Base-by-base conservation (phyloP, 208 protist species). In the Crithidia sp. region DNA sequence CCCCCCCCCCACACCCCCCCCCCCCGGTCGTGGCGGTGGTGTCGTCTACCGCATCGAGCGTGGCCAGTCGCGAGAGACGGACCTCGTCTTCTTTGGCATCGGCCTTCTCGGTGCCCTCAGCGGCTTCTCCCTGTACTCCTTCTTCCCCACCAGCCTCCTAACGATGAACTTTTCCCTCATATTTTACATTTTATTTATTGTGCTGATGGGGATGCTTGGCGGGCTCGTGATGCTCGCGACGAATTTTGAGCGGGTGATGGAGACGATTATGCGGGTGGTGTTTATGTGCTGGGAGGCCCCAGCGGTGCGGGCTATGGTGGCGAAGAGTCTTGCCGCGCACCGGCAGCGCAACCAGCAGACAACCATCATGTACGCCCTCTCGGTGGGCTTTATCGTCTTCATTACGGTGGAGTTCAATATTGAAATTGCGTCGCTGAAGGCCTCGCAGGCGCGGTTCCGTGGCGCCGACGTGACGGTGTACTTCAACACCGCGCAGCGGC, bases 301-400 rank as follows among this genome's bases (percentile, higher is more conserved):
- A 2, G 74, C 90, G 7, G 81, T 97, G 7, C 74, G 85, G 19
- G 39, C 58, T 12, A 65, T 97, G 36, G 81, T 98, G 10, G 6
- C 81, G 7, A 98, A 98, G 81, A 98, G 95, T 75, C 69, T 99
- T 3, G 70, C 92, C 5, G 85, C 96, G 12, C 97, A 99, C 60
- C 87, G 88, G 40, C 43, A 73, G 36, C 71, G 96, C 50, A 99
- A 99, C 63, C 87, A 92, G 39, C 97, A 98, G 72, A 98, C 97
- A 0, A 95, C 97, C 5, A 77, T 98, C 10, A 97, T 99, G 88
- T 99, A 98, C 74, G 72, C 96, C 0, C 71, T 98, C 2, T 85
- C 89, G 2, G 71, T 99, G 7, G 84, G 82, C 17, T 98, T 98
- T 62, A 86, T 98, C 69, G 87, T 98, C 65, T 99, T 98, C 77